Evolutionary conservation across 345 rosid species (phyloP), one percentile per base, ranked within the genome.

Genomic region (Brassica nigra): DNA sequence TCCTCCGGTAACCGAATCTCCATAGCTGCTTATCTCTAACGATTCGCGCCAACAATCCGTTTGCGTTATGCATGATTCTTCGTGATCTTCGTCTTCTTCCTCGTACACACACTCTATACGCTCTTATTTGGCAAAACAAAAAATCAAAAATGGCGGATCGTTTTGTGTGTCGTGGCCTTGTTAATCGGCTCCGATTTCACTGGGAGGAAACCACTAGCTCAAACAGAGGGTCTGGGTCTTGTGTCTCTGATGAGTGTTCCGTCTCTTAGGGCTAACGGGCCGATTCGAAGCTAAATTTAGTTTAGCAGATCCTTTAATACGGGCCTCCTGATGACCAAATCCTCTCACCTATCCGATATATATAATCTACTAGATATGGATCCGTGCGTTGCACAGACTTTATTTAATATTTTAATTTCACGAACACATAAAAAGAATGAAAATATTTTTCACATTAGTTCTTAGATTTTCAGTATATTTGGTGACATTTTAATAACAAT

Each of bases 1-100:
- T 83, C 44, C 86, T 78, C 78, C 61, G 29, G 64, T 18, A 16
- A 36, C n/a, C 31, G 76, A 67, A 66, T 54, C 62, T 64, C 76
- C 75, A 68, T 23, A 28, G 76, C 34, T 70, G 75, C 34, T 70
- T 62, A 15, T 80, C 44, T 61, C 82, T 63, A 39, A 69, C 59
- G 47, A 89, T 79, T 80, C 88, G 61, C 18, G 67, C 4, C 8
- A 86, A 61, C 20, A 86, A 78, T 27, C 63, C 68, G 54, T 42
- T 84, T 54, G 52, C 84, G 54, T 80, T 69, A 42, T 77, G 84
- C 93, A 87, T 86, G 58, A 29, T 49, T 74, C 73, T 11, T 68
- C 42, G 10, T 30, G 15, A 3, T 73, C 36, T 57, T 62, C 29
- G 16, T 44, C 36, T 4, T 12, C 23, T 8, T 34, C 16, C 18